Evolutionary conservation across 2,329 filamentous ascomycete species (phyloP), one percentile per base, ranked within the genome.

Genomic region (Fusarium nisikadoi): DNA sequence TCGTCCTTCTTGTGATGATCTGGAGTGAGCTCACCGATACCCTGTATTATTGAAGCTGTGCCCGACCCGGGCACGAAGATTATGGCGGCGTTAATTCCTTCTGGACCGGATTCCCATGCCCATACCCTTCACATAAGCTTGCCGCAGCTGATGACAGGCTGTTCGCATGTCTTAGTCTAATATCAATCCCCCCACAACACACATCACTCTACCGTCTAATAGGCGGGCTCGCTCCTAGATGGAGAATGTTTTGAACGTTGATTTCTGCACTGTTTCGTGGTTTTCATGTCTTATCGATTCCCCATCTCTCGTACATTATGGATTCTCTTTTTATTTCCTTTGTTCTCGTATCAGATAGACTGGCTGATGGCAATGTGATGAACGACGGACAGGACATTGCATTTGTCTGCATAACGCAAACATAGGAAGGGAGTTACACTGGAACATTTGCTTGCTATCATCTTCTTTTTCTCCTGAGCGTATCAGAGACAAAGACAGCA

Each of bases 261-360:
- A 58, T 60, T 68, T 69, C 50, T 64, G 64, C 59, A 55, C 50
- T 47, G 33, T 71, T 70, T 68, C 45, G 29, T 59, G 49, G 38
- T 61, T 62, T 65, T 67, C 46, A 58, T 72, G 53, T 46, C 69
- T 55, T 70, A 69, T 72, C 70, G 73, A 76, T 76, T 77, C 73
- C 73, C 74, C 72, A 45, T 55, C 57, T 59, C 36, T 50, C 62
- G 57, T 76, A 62, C 55, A 43, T 64, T 42, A 64, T 71, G 65
- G 71, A 71, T 75, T 56, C 56, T 59, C 23, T 70, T 69, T 68
- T 60, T 11, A 35, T 75, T 71, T 71, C 46, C 58, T 76, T 78
- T 73, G 68, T 72, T 77, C 68, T 75, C 69, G 69, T 71, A 71
- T 61, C 70, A 70, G 70, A 78, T 78, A 78, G 76, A 78, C 73